A percentile compares a stretch with the other conserved stretches of the same genome.
Conservation (phyloP, 2,329 filamentous ascomycete genomes). For the Paradendryphiella salina region DNA sequence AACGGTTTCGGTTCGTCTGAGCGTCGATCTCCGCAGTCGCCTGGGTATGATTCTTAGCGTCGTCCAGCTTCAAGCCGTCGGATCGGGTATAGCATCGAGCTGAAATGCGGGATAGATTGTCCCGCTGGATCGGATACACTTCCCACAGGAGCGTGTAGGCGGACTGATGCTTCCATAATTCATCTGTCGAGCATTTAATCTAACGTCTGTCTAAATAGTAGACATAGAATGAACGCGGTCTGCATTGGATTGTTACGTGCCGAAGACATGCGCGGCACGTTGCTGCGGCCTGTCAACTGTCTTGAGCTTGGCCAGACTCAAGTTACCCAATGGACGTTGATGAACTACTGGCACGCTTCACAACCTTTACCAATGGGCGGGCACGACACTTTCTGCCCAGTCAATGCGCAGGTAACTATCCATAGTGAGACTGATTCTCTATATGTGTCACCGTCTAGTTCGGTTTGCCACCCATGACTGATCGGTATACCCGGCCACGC, state of each 20-base stretch:
- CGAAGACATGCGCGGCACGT: constrained; percentile 6
- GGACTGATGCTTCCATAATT: neutral
- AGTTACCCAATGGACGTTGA: constrained; percentile 6
- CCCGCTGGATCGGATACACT: neutral
- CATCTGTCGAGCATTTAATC: neutral
- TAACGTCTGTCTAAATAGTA: neutral
- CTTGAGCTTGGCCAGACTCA: constrained; percentile 9
- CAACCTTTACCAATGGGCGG: constrained; percentile 2
- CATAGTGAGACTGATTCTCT: constrained; percentile 1
- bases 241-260: neutral
- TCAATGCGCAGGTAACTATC: neutral
- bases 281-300: constrained; percentile 12
- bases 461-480: neutral
- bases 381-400: neutral
- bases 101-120: neutral
- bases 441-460: neutral
- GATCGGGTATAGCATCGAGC: neutral
- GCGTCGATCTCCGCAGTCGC: constrained; percentile 15
- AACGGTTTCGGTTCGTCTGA: constrained; percentile 20
- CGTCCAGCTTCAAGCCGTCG: neutral
- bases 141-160: neutral
- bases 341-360: constrained; percentile 11
- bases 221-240: neutral
- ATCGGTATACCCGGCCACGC: constrained; percentile 1
- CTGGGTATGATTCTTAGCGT: neutral